phyloP scores from a whole-genome alignment of 805 yeast genomes.

The Saccharomycopsis selenospora region DNA sequence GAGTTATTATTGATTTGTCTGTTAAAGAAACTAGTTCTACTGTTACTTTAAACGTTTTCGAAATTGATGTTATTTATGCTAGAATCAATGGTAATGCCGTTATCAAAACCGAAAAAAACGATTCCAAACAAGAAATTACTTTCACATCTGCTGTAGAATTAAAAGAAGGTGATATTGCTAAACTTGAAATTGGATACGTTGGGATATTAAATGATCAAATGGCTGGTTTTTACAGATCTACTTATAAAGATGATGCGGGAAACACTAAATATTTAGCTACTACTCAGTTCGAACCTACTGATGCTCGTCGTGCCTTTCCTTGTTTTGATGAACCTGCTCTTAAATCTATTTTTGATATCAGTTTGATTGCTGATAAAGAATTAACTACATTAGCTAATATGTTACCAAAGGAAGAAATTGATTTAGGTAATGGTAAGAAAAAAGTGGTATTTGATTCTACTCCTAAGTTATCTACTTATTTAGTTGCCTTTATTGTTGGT shows the following conservation, averaged over 20 bases:
- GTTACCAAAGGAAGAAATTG: conserved; percentile 49
- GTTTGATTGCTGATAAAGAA: conserved; percentile 48
- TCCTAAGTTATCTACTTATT: conserved; percentile 77
- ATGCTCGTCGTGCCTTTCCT: conserved; percentile 82
- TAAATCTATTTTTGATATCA: conserved; percentile 64
- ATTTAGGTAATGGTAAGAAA: conserved; percentile 38
- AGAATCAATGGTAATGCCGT: conserved; percentile 33
- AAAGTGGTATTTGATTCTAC: conserved; percentile 63
- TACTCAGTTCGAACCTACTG: conserved; percentile 83
- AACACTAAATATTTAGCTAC: conserved; percentile 67
- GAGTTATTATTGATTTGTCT: conserved; percentile 44
- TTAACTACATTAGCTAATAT: conserved; percentile 62
- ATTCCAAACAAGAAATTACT: conserved; percentile 56
- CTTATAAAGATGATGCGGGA: conserved; percentile 50
- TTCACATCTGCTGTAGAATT: conserved; percentile 46
- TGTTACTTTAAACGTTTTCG: conserved; percentile 54
- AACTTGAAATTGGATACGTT: conserved; percentile 44
- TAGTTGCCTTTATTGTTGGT: conserved; percentile 78
- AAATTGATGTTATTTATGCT: conserved; percentile 53
- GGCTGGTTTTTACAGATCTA: conserved; percentile 77
- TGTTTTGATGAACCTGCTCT: conserved; percentile 79
- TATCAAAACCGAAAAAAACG: conserved; percentile 37
- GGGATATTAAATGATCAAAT: conserved; percentile 68
- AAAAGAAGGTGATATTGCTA: conserved; percentile 33
- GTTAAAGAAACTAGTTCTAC: conserved; percentile 41